Base-by-base conservation (phyloP, 768 basidiomycete genomes). In the Cystobasidium onofrii region DNA sequence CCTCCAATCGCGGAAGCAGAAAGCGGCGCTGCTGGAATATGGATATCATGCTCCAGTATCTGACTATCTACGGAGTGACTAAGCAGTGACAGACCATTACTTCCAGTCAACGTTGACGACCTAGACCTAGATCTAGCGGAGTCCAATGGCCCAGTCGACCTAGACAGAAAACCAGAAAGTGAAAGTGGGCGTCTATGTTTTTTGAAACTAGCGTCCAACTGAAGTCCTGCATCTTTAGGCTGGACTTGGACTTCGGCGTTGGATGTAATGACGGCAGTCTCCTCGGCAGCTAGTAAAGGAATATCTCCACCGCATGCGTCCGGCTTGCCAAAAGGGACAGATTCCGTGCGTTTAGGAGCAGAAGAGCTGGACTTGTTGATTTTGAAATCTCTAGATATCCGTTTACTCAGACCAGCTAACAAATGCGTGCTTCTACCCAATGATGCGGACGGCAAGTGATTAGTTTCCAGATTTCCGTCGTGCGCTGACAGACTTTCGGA, bases 181-280 rank as follows among this genome's bases (percentile, higher is more conserved):
- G 65, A 67, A 34, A 67, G 25, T 9, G 65, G 65, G 13, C 65
- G 39, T 52, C 31, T 67, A 44, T 46, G 34, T 36, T 64, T 64
- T 27, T 60, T 60, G 6, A 60, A 15, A 4, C 27, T 13, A 60
- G 20, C 29, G 12, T n/a, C n/a, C n/a, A n/a, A n/a, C n/a, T n/a
- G n/a, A n/a, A n/a, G n/a, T n/a, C n/a, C n/a, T n/a, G n/a, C n/a
- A n/a, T n/a, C n/a, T n/a, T n/a, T n/a, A n/a, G n/a, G n/a, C n/a
- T n/a, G n/a, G n/a, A n/a, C n/a, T n/a, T n/a, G n/a, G n/a, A n/a
- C n/a, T n/a, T n/a, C n/a, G n/a, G n/a, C n/a, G n/a, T n/a, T n/a
- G n/a, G n/a, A n/a, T n/a, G n/a, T n/a, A n/a, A n/a, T n/a, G n/a
- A n/a, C n/a, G n/a, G n/a, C n/a, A n/a, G n/a, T n/a, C n/a, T n/a